Base-by-base conservation (phyloP, 768 basidiomycete genomes). In the Suillus decipiens region DNA sequence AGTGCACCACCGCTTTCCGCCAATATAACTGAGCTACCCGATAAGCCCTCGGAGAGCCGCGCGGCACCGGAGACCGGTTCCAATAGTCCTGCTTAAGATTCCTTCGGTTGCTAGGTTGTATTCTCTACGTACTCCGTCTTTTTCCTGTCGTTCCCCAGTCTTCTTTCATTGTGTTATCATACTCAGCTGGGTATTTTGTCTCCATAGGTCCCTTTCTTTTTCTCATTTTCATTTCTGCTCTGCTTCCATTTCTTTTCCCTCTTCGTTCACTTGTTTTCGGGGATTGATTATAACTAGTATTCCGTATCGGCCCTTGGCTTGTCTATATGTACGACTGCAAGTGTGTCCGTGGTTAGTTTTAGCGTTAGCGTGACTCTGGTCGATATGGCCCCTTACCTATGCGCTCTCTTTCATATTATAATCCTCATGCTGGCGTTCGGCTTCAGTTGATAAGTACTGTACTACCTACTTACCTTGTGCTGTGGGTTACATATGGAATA, bases 301-400 rank as follows among this genome's bases (percentile, higher is more conserved):
- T 71, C 67, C 73, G 69, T 48, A 60, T 48, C 63, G 62, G 62
- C 65, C 62, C 45, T 62, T 66, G 24, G 39, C 68, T 68, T 62
- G 72, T 73, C 70, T 75, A 73, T 60, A 75, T 73, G 72, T 73
- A 75, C 56, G 51, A 34, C 55, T 61, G 51, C 36, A 36, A 56
- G 59, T 34, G 53, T 31, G 59, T 60, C 59, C 59, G 47, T 34
- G 12, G 42, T 60, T 56, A 41, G 39, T 41, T 41, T 41, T 42
- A 22, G 56, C 39, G 28, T 57, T 57, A 57, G 56, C 39, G 24
- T 28, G 56, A 57, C 56, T 57, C 17, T 41, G 56, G 56, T 57
- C 41, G 56, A 41, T 57, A 41, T 41, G 39, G 56, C 56, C 55
- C 47, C 56, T 53, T 57, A 57, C 56, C 56, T 57, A 57, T 57